Base-by-base conservation (phyloP, 352 stramenopile genomes). In the Pythium sp. region DNA sequence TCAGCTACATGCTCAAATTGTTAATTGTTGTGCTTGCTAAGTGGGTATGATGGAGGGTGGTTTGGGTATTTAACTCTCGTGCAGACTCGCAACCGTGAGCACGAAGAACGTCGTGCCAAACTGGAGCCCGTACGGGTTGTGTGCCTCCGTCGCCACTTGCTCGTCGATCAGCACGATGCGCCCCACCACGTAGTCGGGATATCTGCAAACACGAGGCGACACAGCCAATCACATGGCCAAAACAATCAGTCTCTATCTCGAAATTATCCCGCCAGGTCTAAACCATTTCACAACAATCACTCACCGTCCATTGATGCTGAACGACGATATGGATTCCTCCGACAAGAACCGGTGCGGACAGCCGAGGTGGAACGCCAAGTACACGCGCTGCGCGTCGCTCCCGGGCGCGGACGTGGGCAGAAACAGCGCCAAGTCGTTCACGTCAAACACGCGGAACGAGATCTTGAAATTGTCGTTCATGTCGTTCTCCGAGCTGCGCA, bases 151-250 rank as follows among this genome's bases (percentile, higher is more conserved):
- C 41, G 89, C 86, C n/a, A 82, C 79, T 59, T 94, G 87, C 71
- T 95, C 86, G 72, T 96, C 89, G 58, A 96, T 95, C 30, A 94
- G 74, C 69, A 96, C 86, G 63, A 96, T 95, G 62, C 87, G 87
- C 2, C 89, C 89, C 61, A 96, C 78, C 26, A 96, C 88, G 68
- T 94, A 96, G 72, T 96, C 89, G 0, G 89, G 89, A 70, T 95
- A 96, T 73, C 88, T 96, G 57, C 20, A 4, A n/a, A n/a, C 6
- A n/a, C 3, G 20, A 62, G 59, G 18, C 15, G 36, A 14, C 46
- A 43, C 38, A 4, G 12, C 11, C 69, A 65, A 49, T 11, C 36
- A 58, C 61, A 61, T 32, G 30, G 30, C 30, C 5, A 18, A 54
- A 51, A 51, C 8, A 7, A 51, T 22, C 18, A 51, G 43, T 51